These are phyloP conservation scores for Cladophialophora yegresii DNA, from an alignment of 2,329 filamentous ascomycete genomes.

Conservation along the genomic window DNA sequence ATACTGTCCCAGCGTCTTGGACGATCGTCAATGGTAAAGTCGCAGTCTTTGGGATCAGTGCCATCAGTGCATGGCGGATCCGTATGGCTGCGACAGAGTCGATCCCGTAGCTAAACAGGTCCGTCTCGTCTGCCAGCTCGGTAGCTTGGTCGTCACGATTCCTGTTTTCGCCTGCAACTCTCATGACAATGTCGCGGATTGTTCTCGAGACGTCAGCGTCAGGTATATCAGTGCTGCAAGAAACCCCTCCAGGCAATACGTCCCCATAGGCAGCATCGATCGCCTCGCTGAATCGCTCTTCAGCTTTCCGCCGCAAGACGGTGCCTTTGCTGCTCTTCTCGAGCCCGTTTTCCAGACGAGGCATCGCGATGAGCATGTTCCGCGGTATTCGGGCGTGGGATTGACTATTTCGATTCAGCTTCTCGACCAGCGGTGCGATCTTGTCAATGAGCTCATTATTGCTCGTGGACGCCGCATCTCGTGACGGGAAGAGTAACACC, in stretches of 20 bases:
- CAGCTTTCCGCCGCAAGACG: slow-evolving; percentile 55
- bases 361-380: slow-evolving; percentile 55
- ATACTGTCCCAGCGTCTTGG: slow-evolving; percentile 61
- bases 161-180: slow-evolving; percentile 6
- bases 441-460: slow-evolving; percentile 46
- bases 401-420: slow-evolving; percentile 54
- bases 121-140: slow-evolving; percentile 45
- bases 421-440: slow-evolving; percentile 50
- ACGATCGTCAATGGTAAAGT: slow-evolving; percentile 59
- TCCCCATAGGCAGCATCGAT: slow-evolving; percentile 42
- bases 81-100: slow-evolving; percentile 62
- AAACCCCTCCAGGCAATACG: slow-evolving; percentile 36
- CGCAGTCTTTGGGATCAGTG: slow-evolving; percentile 19
- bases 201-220: neutral
- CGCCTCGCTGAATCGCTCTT: slow-evolving; percentile 49
- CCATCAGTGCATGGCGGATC: slow-evolving; percentile 40
- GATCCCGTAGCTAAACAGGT: slow-evolving; percentile 61
- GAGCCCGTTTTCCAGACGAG: slow-evolving; percentile 42
- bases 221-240: neutral
- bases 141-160: neutral
- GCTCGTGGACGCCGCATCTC: slow-evolving; percentile 30
- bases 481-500: slow-evolving; percentile 55
- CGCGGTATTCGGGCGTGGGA: slow-evolving; percentile 55
- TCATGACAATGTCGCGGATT: slow-evolving; percentile 1
- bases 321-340: slow-evolving; percentile 67